Conservation (phyloP, 2,329 filamentous ascomycete genomes). For the Talaromyces rugulosus region DNA sequence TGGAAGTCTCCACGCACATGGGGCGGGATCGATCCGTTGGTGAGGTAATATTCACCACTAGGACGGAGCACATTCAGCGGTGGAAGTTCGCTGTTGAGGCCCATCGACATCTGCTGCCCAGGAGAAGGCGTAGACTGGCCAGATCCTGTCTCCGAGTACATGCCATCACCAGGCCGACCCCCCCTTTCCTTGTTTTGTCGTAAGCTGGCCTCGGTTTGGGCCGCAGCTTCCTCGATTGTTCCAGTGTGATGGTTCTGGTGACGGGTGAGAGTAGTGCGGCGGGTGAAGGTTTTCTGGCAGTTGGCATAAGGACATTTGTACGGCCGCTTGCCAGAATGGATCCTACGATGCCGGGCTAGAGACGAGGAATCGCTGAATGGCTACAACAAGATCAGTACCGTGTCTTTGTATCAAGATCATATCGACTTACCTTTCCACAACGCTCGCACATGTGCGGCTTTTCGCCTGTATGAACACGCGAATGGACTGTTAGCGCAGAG, state of each 20-base stretch:
- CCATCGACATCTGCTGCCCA: conserved; percentile 74
- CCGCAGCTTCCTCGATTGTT: conserved; percentile 88
- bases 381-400: conserved; percentile 43
- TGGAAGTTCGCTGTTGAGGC: conserved; percentile 70
- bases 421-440: conserved; percentile 76
- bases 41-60: conserved; percentile 70
- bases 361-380: conserved; percentile 96
- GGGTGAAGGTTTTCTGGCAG: conserved; percentile 97
- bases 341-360: conserved; percentile 84
- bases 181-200: conserved; percentile 49
- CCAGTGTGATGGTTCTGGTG: conserved; percentile 96
- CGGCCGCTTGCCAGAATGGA: conserved; percentile 90
- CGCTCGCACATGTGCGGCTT: conserved; percentile 98
- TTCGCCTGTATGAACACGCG: conserved; percentile 93
- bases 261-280: conserved; percentile 87
- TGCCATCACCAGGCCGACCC: conserved; percentile 33
- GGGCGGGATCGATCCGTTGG: conserved; percentile 72
- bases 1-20: conserved; percentile 75
- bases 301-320: conserved; percentile 98
- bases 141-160: conserved; percentile 43
- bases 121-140: conserved; percentile 70
- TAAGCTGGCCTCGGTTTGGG: conserved; percentile 79
- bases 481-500: conserved; percentile 90
- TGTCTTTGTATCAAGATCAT: conserved; percentile 2
- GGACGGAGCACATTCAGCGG: conserved; percentile 66